Base-by-base conservation (phyloP, 1,139 yeast species). In the Eremothecium sinecaudum region DNA sequence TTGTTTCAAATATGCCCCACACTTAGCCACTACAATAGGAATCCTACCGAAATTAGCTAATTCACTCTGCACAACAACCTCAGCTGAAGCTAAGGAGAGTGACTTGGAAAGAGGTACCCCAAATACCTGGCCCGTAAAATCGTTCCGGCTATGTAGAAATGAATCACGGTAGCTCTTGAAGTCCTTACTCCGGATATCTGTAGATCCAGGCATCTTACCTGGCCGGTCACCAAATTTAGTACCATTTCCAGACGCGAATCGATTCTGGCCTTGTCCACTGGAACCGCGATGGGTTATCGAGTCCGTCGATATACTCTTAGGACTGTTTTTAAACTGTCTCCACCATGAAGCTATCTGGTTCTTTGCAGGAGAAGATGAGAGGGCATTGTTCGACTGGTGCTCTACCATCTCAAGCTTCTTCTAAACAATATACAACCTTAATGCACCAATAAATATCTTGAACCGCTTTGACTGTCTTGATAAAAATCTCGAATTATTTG, bases 1-100 rank as follows among this genome's bases (percentile, higher is more conserved):
- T 34, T 74, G 73, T 52, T 90, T 90, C 42, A 90, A 62, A 53
- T 62, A 87, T 1, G 82, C 78, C 2, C 97, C 96, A 61, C 98
- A 87, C 49, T 86, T 82, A 16, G 97, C 98, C 19, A 90, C 94
- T n/a, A 90, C 83, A 11, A 54, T 50, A 2, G 59, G 61, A 9
- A 57, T 55, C 23, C 58, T 44, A 13, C 61, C 61, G 37, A 57
- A 57, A 29, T 53, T 50, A 2, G 53, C 55, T 25, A 54, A 38
- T 33, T 56, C 60, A 32, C 54, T 50, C 40, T 57, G 61, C 14
- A 57, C 56, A 23, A 57, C 54, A 20, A 57, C 61, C 35, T 57
- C 60, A 1, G 61, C 61, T 29, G 55, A 50, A 13, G 97, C 94
- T 41, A 78, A 72, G 27, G 69, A 62, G 35, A 87, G 69, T 15